These are phyloP conservation scores for Bacidia gigantensis DNA, from an alignment of 495 filamentous ascomycete species.

Conservation along the genomic window DNA sequence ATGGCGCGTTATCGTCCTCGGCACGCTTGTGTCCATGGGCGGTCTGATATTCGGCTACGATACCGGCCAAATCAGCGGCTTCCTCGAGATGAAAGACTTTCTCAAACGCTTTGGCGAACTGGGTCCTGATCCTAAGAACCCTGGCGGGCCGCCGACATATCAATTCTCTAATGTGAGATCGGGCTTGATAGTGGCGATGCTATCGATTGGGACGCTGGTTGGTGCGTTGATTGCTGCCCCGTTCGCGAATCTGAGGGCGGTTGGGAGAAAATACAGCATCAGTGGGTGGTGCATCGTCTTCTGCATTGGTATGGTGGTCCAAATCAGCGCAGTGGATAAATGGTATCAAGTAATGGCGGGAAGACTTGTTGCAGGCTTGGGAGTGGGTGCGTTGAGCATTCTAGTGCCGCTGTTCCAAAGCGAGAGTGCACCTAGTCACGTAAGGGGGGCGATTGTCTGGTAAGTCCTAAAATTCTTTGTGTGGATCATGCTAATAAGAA, in stretches of 20 bases:
- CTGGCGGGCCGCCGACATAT: slow-evolving; percentile 16
- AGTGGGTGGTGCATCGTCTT: slow-evolving; percentile 46
- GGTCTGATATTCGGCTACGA: slow-evolving; percentile 69
- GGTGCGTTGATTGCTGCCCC: slow-evolving; percentile 57
- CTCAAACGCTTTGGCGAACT: slow-evolving; percentile 32
- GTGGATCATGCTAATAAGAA: neutral
- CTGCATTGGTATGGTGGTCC: slow-evolving; percentile 55
- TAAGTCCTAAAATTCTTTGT: slow-evolving; percentile 1
- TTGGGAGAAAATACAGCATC: slow-evolving; percentile 40
- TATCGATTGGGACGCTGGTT: slow-evolving; percentile 13
- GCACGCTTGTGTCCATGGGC: slow-evolving; percentile 49
- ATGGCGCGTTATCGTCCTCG: slow-evolving; percentile 36
- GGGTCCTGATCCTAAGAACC: slow-evolving; percentile 19
- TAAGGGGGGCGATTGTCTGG: slow-evolving; percentile 50
- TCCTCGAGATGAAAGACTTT: slow-evolving; percentile 47
- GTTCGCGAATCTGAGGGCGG: slow-evolving; percentile 31
- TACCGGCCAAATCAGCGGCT: slow-evolving; percentile 46
- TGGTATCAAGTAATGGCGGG: slow-evolving; percentile 43
- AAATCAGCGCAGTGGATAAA: slow-evolving; percentile 42
- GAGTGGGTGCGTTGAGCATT: slow-evolving; percentile 58
- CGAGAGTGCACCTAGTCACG: slow-evolving; percentile 50
- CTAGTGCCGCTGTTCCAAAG: slow-evolving; percentile 62
- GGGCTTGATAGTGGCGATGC: slow-evolving; percentile 42
- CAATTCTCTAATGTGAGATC: slow-evolving; percentile 41
- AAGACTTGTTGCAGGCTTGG: slow-evolving; percentile 49